phyloP scores from a whole-genome alignment of 495 filamentous ascomycete genomes.

The Penicillium longicatenatum region DNA sequence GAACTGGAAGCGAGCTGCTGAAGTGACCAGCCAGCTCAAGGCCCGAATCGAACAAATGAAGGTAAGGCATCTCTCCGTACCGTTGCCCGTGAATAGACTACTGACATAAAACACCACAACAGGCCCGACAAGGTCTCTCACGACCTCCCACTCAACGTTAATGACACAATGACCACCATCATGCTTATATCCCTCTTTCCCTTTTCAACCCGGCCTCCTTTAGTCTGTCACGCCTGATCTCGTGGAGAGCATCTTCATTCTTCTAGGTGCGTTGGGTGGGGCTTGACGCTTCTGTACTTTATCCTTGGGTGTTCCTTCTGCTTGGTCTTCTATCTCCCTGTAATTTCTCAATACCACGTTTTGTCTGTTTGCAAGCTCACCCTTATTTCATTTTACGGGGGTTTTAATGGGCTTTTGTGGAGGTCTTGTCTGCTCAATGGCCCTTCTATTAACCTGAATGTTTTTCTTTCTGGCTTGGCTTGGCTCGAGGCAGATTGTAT shows the following conservation, averaged over 20 bases:
- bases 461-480: neutral
- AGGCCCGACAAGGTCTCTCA: conserved; percentile 49
- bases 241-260: conserved; percentile 21
- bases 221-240: conserved; percentile 14
- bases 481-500: neutral
- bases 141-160: conserved; percentile 43
- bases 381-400: neutral
- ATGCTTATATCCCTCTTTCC: conserved; percentile 22
- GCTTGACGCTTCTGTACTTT: conserved; percentile 17
- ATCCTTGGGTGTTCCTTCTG: conserved; percentile 6
- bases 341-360: conserved; percentile 25
- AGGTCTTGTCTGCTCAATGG: conserved; percentile 1
- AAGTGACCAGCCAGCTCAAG: conserved; percentile 97
- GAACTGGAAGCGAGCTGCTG: conserved; percentile 97
- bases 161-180: conserved; percentile 34
- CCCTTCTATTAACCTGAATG: neutral
- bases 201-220: conserved; percentile 19
- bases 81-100: neutral
- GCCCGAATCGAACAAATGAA: conserved; percentile 91
- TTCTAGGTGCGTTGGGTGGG: conserved; percentile 22
- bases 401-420: conserved; percentile 2
- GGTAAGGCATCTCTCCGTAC: conserved; percentile 44
- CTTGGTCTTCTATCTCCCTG: conserved; percentile 19
- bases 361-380: neutral
- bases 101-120: conserved; percentile 14